These are phyloP conservation scores for Dryadomyces quercus-mongolicae DNA, from an alignment of 2,329 filamentous ascomycete species.

Conservation along the genomic window DNA sequence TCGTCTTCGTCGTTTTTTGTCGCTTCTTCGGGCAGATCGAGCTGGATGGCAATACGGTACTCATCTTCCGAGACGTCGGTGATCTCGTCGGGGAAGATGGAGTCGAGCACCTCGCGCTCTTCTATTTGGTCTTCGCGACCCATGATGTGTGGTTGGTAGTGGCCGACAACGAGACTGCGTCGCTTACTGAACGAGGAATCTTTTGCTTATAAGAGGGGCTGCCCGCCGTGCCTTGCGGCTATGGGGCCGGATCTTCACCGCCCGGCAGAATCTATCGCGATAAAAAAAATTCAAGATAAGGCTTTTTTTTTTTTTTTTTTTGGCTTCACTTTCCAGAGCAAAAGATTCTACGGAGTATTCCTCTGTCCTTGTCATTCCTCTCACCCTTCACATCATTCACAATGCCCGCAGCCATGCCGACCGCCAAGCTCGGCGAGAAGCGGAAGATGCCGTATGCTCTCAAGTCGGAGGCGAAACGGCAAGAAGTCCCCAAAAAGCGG, in stretches of 20 bases:
- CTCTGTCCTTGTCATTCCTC: not conserved
- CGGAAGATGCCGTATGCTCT: constrained; percentile 37
- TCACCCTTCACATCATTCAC: not conserved
- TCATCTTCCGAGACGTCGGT: constrained; percentile 89
- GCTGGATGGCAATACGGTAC: constrained; percentile 73
- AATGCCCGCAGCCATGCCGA: constrained; percentile 28
- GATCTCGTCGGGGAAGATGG: constrained; percentile 97
- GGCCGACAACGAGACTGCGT: not conserved
- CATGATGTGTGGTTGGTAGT: constrained; percentile 29
- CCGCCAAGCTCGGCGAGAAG: constrained; percentile 40
- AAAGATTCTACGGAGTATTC: too few relatives aligned
- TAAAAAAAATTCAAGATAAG: constrained; percentile 6
- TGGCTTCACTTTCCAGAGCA: constrained; percentile 4
- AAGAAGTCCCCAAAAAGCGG: constrained; percentile 36
- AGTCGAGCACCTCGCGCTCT: constrained; percentile 94
- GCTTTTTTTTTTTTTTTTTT: constrained; percentile 5
- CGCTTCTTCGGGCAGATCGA: constrained; percentile 58
- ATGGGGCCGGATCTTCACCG: constrained; percentile 17
- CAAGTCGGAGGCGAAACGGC: constrained; percentile 29
- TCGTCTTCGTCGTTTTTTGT: not conserved
- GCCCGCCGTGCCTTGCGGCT: constrained; percentile 1
- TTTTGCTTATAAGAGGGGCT: constrained; percentile 1
- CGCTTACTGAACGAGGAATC: not conserved
- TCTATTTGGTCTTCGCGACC: constrained; percentile 81
- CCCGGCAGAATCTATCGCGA: constrained; percentile 17